Base-by-base conservation (phyloP, 2,329 filamentous ascomycete species). In the Aspergillus fijiensis region DNA sequence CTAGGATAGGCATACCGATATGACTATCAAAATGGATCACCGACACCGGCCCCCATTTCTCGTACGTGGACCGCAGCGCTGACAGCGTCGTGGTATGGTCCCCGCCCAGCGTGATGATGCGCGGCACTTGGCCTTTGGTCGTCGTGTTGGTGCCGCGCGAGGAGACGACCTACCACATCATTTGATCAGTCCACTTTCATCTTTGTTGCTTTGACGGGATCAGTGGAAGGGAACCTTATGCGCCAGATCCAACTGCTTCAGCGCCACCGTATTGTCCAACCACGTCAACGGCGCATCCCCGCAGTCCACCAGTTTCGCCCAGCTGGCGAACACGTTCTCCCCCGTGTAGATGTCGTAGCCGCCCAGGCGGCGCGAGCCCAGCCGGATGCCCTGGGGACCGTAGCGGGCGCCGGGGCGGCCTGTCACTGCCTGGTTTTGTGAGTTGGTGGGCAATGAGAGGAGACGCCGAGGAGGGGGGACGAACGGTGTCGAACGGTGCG, bases 11-110 rank as follows among this genome's bases (percentile, higher is more conserved):
- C 45, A 51, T 54, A 65, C 65, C 65, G 21, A 84, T 70, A 65
- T 84, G 82, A 49, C 78, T 81, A 66, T 85, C 83, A 64, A 85
- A 85, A 69, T 85, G 82, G n/a, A 85, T 84, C 5, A 85, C 82
- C 62, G 81, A 84, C 2, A 85, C 80, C 14, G 77, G 69, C 0
- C 82, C 83, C 78, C 79, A 85, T 51, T 79, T 76, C 3, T 77
- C 61, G 63, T 78, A 70, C 0, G 81, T 79, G 2, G 82, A 83
- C 54, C 83, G 70, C 63, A 85, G 66, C 0, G 82, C 82, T 2
- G 81, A 79, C 5, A 85, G 71, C 0, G 83, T 85, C 0, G 82
- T 85, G 0, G 82, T 84, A 70, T 85, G 83, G 64, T 85, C 82
- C 25, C 83, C 83, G 11, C 83, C 82, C 0, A 85, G 69, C 1